Conservation (phyloP, 805 yeast species). For the Kluyveromyces wickerhamii region DNA sequence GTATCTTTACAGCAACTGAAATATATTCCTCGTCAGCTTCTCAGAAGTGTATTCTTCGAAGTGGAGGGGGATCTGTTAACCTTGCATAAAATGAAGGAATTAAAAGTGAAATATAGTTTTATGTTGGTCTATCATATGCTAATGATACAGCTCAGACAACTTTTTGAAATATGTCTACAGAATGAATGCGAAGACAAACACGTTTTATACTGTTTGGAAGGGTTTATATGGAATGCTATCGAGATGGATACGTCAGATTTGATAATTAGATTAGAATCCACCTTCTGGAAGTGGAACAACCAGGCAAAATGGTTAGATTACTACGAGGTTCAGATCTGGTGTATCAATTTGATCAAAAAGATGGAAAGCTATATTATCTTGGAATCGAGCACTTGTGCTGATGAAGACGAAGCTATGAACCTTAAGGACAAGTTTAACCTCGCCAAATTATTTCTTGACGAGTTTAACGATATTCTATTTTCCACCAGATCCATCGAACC, state of each 20-base stretch:
- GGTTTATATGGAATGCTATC: constrained; percentile 9
- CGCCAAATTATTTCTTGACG: constrained; percentile 9
- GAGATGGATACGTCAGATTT: constrained; percentile 7
- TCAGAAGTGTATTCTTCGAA: constrained; percentile 5
- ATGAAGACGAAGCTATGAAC: constrained; percentile 1
- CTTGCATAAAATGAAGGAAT: neutral
- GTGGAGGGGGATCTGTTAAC: neutral
- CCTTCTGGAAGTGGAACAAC: constrained; percentile 4
- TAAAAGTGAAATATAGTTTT: constrained; percentile 7
- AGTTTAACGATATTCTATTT: constrained; percentile 6
- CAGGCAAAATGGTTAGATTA: neutral
- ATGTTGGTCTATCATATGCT: constrained; percentile 7
- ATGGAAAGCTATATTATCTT: neutral
- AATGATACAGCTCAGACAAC: constrained; percentile 6
- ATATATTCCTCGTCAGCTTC: constrained; percentile 2
- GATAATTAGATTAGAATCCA: constrained; percentile 7
- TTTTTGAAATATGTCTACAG: constrained; percentile 6
- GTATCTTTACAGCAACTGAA: neutral
- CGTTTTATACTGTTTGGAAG: constrained; percentile 8
- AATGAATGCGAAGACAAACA: neutral
- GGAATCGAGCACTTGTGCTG: neutral
- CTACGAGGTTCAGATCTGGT: neutral
- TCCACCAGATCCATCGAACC: neutral
- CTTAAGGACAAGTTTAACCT: constrained; percentile 7
- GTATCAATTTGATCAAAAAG: neutral